Base-by-base conservation (phyloP, 345 rosid species). In the Rhizophora mangle region DNA sequence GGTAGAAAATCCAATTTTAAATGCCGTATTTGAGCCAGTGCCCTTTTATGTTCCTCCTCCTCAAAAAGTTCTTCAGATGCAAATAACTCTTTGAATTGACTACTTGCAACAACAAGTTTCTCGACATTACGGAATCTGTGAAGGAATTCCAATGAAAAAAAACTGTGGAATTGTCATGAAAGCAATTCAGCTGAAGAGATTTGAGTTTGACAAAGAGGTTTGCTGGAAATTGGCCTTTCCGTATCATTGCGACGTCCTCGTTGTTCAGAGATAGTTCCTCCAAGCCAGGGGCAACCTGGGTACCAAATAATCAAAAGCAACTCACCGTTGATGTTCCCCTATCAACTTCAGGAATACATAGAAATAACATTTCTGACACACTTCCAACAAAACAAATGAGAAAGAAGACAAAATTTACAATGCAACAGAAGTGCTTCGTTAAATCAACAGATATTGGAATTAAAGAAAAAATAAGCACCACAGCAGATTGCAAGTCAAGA, bases 71-170 rank as follows among this genome's bases (percentile, higher is more conserved):
- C 47, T 61, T 29, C 59, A 27, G 0, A 4, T 6, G 34, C 22
- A 20, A 76, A 67, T 6, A 74, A 8, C 72, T 49, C 70, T 59
- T 68, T 24, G 29, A 66, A 58, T 22, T 8, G n/a, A 58, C 52
- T 36, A 34, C 0, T 0, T 0, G 0, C 0, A 1, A 75, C 34
- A 9, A 0, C 0, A 32, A 78, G 70, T 9, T 3, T 2, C 36
- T 72, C 31, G 58, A 81, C 27, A 57, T 71, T 71, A 4, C 20
- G 59, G 32, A 74, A 71, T 62, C 27, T 63, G 46, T 53, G 5
- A 0, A 74, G 32, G 18, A 65, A 1, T 6, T 0, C 15, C n/a
- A 66, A 16, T 31, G 67, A n/a, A n/a, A 72, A 24, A 77, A 68
- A 21, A 1, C 47, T 10, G 32, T 8, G 1, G 66, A 37, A 1